Percentiles rank a stretch among this genome's conserved stretches.
Conservation (phyloP, 129 eudicot genomes). For the Escallonia rubra region DNA sequence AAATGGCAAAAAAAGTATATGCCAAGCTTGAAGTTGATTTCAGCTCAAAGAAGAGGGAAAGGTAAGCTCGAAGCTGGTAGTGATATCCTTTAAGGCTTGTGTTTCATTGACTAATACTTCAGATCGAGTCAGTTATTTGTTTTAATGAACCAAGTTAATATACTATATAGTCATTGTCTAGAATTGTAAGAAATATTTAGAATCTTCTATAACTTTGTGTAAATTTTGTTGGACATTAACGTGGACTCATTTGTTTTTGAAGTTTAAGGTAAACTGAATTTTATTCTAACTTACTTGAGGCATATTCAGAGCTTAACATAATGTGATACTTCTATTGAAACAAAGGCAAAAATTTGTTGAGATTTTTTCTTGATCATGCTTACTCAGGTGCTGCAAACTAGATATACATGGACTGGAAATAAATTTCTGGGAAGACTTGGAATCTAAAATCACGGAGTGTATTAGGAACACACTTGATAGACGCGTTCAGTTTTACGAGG, state of each 20-base stretch:
- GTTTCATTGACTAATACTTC: constrained; percentile 2
- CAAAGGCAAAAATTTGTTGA: too few relatives aligned
- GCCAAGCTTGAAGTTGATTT: constrained; percentile 91
- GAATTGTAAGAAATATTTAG: too few relatives aligned
- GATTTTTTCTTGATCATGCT: constrained; percentile 7
- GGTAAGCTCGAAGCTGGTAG: constrained; percentile 34
- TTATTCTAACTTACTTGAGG: too few relatives aligned
- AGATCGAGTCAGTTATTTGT: background rate
- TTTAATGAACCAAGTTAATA: background rate
- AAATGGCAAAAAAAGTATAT: constrained; percentile 85
- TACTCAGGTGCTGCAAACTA: constrained; percentile 77
- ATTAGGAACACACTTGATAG: constrained; percentile 77
- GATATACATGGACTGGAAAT: constrained; percentile 66
- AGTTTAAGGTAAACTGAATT: too few relatives aligned
- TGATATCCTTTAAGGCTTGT: constrained; percentile 6
- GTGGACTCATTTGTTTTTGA: too few relatives aligned
- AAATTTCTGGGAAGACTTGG: constrained; percentile 87
- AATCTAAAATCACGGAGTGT: constrained; percentile 71
- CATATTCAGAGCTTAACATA: too few relatives aligned
- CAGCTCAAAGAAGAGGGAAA: constrained; percentile 88
- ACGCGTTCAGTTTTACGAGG: constrained; percentile 91
- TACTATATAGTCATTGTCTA: background rate
- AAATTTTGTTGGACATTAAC: too few relatives aligned
- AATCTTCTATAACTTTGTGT: too few relatives aligned
- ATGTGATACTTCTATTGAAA: too few relatives aligned